phyloP scores from a whole-genome alignment of 1,284 basidiomycete genomes.

The Tilletia caries region DNA sequence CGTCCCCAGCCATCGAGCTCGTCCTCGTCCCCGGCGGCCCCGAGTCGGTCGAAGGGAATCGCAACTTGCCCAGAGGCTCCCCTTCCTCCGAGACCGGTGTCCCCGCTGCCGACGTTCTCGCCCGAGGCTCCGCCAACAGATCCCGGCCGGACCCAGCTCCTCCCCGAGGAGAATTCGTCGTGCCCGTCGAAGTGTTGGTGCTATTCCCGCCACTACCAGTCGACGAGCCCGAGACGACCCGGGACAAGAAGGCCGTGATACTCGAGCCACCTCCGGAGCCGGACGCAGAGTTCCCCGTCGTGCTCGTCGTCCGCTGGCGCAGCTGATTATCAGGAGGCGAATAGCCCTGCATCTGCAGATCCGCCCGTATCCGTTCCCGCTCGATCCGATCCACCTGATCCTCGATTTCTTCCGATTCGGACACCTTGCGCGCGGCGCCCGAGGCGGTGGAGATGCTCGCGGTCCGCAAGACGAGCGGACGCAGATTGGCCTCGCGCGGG shows the following conservation, averaged over 20 bases:
- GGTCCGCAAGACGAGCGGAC: constrained; percentile 69
- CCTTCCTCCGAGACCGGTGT: not conserved
- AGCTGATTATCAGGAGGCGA: constrained; percentile 40
- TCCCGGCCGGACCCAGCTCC: not conserved
- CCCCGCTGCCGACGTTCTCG: too few species aligned
- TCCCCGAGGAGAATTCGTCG: too few species aligned
- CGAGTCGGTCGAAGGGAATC: not conserved
- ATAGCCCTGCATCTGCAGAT: constrained; percentile 37
- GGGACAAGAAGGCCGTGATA: constrained; percentile 40
- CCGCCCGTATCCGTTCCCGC: constrained; percentile 37
- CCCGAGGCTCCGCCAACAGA: not conserved
- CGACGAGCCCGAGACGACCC: constrained; percentile 25
- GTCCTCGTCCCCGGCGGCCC: not conserved
- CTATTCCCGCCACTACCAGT: not conserved
- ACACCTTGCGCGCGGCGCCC: constrained; percentile 22
- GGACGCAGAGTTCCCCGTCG: constrained; percentile 20
- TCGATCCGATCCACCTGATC: constrained; percentile 36
- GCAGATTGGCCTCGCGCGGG: constrained; percentile 60
- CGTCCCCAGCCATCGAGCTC: constrained; percentile 13
- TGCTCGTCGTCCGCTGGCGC: constrained; percentile 1
- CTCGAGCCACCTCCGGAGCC: constrained; percentile 15
- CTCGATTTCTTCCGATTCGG: constrained; percentile 35
- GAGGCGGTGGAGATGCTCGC: constrained; percentile 63
- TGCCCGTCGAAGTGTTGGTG: not conserved
- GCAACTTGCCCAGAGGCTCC: not conserved